Base-by-base conservation (phyloP, 345 rosid genomes). In the Excoecaria agallocha region DNA sequence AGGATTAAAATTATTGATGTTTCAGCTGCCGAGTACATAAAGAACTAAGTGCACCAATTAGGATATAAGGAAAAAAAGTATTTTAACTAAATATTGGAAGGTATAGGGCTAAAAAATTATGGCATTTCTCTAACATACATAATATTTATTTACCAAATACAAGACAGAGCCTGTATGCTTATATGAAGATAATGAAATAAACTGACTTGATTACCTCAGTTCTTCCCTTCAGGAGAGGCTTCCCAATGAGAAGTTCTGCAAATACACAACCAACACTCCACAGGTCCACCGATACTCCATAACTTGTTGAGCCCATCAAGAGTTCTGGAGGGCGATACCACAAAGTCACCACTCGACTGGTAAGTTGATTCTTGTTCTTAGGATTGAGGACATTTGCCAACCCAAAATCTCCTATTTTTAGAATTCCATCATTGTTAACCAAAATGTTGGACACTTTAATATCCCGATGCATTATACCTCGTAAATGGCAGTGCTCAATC, bases 321-420 rank as follows among this genome's bases (percentile, higher is more conserved):
- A 91, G 97, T 78, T 91, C 97, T 12, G 97, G 97, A 65, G 97
- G 91, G 24, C 97, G 85, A 72, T 91, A 91, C 97, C 97, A 91
- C 48, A 91, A 76, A 55, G 97, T 91, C 57, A 91, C 94, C 0
- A 91, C 97, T 50, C 90, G 94, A 72, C 97, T 91, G 0, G 97
- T 91, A 61, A 91, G 78, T 13, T 86, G 85, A 55, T 88, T 74
- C 79, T 55, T 82, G 80, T 87, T 88, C 73, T 73, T 74, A 22
- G 84, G 67, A 64, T 80, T 83, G 16, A 88, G 84, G 9, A 84
- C 69, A 74, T 88, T 91, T 63, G 94, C 97, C 71, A 91, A 72
- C 43, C 97, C 97, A 59, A 91, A 91, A 81, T 91, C 97, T 59
- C 82, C 97, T 38, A 91, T 52, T 80, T 91, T 91, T 69, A 91